Evolutionary conservation across 2,329 filamentous ascomycete species (phyloP), one percentile per base, ranked within the genome.

Genomic region (Nothophaeocryptopus gaeumannii): DNA sequence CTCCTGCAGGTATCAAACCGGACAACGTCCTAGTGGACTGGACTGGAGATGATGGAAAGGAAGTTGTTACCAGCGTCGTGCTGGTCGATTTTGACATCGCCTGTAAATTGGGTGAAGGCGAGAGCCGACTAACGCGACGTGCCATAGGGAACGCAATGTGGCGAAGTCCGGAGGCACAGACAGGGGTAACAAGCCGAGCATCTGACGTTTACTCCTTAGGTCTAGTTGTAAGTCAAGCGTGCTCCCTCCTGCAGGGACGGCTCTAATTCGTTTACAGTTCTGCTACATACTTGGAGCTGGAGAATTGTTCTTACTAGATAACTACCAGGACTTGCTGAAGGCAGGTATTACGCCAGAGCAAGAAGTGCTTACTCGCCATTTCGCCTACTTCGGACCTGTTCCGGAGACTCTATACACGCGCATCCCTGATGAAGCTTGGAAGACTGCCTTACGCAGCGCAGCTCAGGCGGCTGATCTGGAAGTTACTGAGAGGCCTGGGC

Each of bases 141-240:
- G 60, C 61, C 50, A 58, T 71, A 57, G 68, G 67, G 11, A 71
- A 72, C 54, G 63, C 52, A 14, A 72, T 72, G 65, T 72, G 67
- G 68, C 65, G 67, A 59, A 72, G 68, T 59, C 69, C 63, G 47
- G 69, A 72, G 63, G 66, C 61, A 50, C 67, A 71, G 53, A 67
- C 65, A 7, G 65, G 66, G 54, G 63, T 53, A 30, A 46, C 67
- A 31, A 63, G 58, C 5, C 67, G 68, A 54, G 64, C 68, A 45
- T 72, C 65, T 38, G 69, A 70, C 45, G 58, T 72, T 12, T 70
- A 66, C 60, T 71, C 67, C 5, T 70, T 70, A 51, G 66, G 67
- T 51, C 61, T 71, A 11, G 64, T 72, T 13, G 67, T 72, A 60
- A 62, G 67, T 62, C n/a, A n/a, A n/a, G n/a, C n/a, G n/a, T n/a